Conservation (phyloP, 176 grass and related monocot genomes). For the Sorghum bicolor region DNA sequence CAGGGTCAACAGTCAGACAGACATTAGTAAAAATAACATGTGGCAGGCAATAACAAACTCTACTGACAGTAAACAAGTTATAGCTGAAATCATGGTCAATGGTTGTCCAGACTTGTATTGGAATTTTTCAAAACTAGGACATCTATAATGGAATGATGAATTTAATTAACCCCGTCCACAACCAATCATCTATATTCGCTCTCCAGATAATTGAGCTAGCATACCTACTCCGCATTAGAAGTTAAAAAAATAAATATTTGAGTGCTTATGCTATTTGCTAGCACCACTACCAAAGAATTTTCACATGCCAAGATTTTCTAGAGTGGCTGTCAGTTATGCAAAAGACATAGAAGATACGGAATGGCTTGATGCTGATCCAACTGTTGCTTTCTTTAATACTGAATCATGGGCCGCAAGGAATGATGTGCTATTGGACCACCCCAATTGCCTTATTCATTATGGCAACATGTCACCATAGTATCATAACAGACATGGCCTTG, state of each 20-base stretch:
- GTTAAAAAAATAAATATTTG: not conserved
- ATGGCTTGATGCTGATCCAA: conserved; percentile 11
- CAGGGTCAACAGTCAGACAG: not conserved
- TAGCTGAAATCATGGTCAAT: not conserved
- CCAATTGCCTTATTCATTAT: conserved; percentile 1
- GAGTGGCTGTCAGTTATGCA: not conserved
- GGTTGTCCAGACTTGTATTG: not conserved
- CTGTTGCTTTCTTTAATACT: conserved; percentile 8
- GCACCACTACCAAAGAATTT: not conserved
- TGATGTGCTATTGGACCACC: conserved; percentile 21
- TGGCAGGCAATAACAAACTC: not conserved
- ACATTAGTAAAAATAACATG: not conserved
- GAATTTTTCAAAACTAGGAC: not conserved
- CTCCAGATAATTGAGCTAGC: conserved; percentile 3
- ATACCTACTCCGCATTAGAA: not conserved
- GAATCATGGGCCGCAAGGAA: conserved; percentile 11
- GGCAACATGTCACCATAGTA: not conserved
- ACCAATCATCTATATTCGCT: not conserved
- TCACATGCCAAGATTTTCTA: not conserved
- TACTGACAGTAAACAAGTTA: not conserved
- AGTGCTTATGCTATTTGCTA: not conserved
- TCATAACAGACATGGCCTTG: not conserved
- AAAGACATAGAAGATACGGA: not conserved
- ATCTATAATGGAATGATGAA: not conserved
- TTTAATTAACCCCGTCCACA: not conserved